These are phyloP conservation scores for Arthroderma sp. DNA, from an alignment of 2,329 filamentous ascomycete genomes.

Conservation along the genomic window DNA sequence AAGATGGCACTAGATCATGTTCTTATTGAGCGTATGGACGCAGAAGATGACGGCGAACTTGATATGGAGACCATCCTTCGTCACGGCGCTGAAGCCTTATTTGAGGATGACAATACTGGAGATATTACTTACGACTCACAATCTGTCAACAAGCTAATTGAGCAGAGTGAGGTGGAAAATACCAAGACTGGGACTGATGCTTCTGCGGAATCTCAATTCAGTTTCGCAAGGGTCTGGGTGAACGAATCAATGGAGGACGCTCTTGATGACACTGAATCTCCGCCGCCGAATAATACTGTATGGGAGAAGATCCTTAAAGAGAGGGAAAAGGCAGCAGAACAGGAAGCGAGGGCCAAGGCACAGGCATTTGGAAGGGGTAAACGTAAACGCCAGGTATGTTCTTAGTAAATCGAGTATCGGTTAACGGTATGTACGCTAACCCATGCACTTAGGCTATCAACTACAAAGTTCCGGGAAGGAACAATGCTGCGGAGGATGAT, in stretches of 20 bases:
- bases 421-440: not conserved
- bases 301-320: constrained; percentile 87
- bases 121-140: constrained; percentile 71
- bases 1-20: constrained; percentile 95
- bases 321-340: constrained; percentile 65
- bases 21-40: constrained; percentile 82
- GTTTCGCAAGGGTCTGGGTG: constrained; percentile 82
- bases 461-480: constrained; percentile 10
- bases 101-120: constrained; percentile 56
- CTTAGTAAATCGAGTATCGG: constrained; percentile 15
- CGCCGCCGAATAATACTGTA: constrained; percentile 52
- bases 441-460: constrained; percentile 1
- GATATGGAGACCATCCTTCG: constrained; percentile 81
- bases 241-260: constrained; percentile 65
- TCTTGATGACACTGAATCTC: constrained; percentile 42
- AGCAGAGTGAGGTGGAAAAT: constrained; percentile 69
- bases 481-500: constrained; percentile 1
- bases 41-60: constrained; percentile 62
- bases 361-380: constrained; percentile 79
- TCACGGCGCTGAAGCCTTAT: constrained; percentile 76
- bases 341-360: constrained; percentile 54
- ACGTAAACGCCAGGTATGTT: constrained; percentile 50
- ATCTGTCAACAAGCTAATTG: constrained; percentile 81
- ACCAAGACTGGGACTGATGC: constrained; percentile 52
- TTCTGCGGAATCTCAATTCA: constrained; percentile 68